Evolutionary conservation across 1,139 yeast genomes (phyloP), one percentile per base, ranked within the genome.

Genomic region (Lodderomyces beijingensis): DNA sequence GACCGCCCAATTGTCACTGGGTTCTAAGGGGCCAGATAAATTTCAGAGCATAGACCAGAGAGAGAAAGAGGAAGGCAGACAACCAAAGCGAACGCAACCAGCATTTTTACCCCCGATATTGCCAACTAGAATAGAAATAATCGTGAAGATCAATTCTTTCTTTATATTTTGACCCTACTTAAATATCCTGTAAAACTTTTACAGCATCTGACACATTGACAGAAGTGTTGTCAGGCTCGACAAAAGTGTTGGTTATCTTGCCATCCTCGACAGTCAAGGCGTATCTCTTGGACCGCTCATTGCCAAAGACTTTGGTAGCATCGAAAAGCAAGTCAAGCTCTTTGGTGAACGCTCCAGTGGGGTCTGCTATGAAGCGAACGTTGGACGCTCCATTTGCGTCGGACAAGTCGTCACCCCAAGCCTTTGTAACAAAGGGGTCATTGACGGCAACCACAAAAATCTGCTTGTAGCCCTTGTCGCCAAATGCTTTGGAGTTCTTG

Each of bases 401-500:
- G 24, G 41, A 39, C 26, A 44, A 42, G 13, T 28, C 16, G 7
- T 43, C 45, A 13, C 48, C 45, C 45, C 45, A 44, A 11, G 93
- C 89, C 48, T 77, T 75, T 50, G 83, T 77, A 32, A 86, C 95
- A 55, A 87, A 87, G 3, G 91, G 74, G 53, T 87, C 96, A 56
- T 88, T 87, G 31, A 86, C 95, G 14, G 94, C 71, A 30, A 88
- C 76, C 30, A 88, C 75, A 46, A 67, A 77, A 36, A 87, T 58
- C 33, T 61, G 52, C 27, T 68, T 61, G 57, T 76, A 66, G 7
- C 95, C 95, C 61, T 83, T 81, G 25, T 65, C 67, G 40, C 71
- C 64, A 52, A 87, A 77, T 16, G 70, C 65, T 8, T 64, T 53
- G 35, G 70, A 55, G 33, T 68, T 55, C 39, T 65, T 62, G 47